These are phyloP conservation scores for Diaporthe longicolla DNA, from an alignment of 2,329 filamentous ascomycete genomes.

Conservation along the genomic window DNA sequence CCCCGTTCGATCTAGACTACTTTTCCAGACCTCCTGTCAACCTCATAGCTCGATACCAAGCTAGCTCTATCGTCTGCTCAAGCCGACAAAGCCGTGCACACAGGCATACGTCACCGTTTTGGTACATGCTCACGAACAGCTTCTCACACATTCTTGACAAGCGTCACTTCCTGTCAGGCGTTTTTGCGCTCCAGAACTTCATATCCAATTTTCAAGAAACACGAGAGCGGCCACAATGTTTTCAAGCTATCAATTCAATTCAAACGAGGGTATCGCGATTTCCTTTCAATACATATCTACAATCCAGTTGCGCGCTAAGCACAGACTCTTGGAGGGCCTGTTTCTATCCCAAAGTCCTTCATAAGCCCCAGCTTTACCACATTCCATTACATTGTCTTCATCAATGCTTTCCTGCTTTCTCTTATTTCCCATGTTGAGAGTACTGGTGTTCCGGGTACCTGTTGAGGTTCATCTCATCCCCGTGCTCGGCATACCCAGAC, in stretches of 20 bases:
- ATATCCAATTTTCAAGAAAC: not conserved
- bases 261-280: slow-evolving; percentile 2
- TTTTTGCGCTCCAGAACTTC: not conserved
- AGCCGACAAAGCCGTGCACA: not conserved
- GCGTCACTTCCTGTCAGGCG: not conserved
- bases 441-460: slow-evolving; percentile 14
- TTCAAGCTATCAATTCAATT: not conserved
- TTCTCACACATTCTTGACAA: not conserved
- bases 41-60: not conserved
- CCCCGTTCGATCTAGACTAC: slow-evolving; percentile 11
- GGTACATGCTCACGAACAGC: not conserved
- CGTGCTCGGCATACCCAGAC: slow-evolving; percentile 33
- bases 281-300: slow-evolving; percentile 3
- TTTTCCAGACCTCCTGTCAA: not conserved
- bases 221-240: not conserved
- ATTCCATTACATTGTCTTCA: not conserved
- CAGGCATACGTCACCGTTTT: slow-evolving; percentile 3
- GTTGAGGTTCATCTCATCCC: slow-evolving; percentile 35
- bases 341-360: not conserved
- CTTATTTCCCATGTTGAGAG: slow-evolving; percentile 3
- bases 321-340: not conserved
- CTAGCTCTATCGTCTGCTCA: not conserved
- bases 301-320: not conserved
- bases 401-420: not conserved
- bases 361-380: too few species aligned